Evolutionary conservation across 2,329 filamentous ascomycete species (phyloP).

Genomic region (Cordyceps cateniannulata): DNA sequence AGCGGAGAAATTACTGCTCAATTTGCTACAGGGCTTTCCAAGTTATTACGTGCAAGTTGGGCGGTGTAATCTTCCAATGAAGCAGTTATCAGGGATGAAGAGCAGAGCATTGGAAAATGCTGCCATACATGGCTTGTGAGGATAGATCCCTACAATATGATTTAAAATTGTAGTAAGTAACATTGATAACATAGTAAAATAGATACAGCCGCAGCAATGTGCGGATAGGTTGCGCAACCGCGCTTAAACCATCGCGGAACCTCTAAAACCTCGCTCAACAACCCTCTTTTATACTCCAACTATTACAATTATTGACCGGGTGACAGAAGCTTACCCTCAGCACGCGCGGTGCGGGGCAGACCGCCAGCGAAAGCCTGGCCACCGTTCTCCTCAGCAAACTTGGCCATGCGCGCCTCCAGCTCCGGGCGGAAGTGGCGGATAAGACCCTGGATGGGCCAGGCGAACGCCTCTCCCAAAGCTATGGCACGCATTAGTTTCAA

Average conservation of each 20-base stretch:
- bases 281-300: slow-evolving; percentile 14
- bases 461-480: slow-evolving; percentile 94
- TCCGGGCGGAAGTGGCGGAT: slow-evolving; percentile 98
- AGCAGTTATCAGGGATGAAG: not conserved
- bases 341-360: slow-evolving; percentile 68
- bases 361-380: slow-evolving; percentile 77
- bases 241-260: slow-evolving; percentile 2
- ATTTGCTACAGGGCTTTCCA: too few relatives aligned
- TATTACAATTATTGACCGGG: slow-evolving; percentile 69
- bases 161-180: not conserved
- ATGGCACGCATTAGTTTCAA: slow-evolving; percentile 23
- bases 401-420: slow-evolving; percentile 82
- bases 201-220: slow-evolving; percentile 14
- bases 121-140: not conserved
- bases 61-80: not conserved
- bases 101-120: not conserved
- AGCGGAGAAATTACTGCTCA: too few relatives aligned
- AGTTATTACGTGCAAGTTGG: not conserved
- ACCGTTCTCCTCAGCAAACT: slow-evolving; percentile 67
- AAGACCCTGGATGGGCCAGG: slow-evolving; percentile 96
- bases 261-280: slow-evolving; percentile 3
- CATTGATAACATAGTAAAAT: slow-evolving; percentile 16
- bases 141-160: not conserved
- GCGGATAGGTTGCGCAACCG: slow-evolving; percentile 11
- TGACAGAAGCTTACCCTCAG: slow-evolving; percentile 76